These are phyloP conservation scores for Alternaria triticina DNA, from an alignment of 2,329 filamentous ascomycete genomes.

Conservation along the genomic window DNA sequence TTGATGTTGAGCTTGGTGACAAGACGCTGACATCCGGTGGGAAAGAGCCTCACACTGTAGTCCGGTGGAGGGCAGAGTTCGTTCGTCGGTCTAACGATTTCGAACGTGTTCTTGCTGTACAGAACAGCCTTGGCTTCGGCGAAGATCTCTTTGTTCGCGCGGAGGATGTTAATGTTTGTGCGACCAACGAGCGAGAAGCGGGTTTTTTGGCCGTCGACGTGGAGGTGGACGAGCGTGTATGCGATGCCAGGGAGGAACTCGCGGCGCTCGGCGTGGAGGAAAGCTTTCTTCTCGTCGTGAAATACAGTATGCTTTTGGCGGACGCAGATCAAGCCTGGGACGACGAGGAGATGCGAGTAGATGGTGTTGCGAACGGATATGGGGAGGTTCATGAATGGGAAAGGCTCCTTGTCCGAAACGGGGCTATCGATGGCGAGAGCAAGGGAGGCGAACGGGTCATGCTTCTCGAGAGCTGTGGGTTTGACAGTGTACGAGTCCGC, in stretches of 20 bases:
- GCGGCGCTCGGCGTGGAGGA: conserved; percentile 24
- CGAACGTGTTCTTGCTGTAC: conserved; percentile 51
- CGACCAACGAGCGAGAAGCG: conserved; percentile 20
- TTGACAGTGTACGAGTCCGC: not conserved
- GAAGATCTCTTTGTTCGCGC: conserved; percentile 47
- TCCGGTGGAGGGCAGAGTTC: conserved; percentile 29
- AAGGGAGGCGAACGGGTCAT: not conserved
- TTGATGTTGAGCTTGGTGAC: conserved; percentile 29
- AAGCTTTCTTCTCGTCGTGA: conserved; percentile 18
- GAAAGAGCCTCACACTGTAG: conserved; percentile 33
- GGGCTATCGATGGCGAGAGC: not conserved
- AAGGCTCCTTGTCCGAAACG: not conserved
- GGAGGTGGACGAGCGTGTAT: conserved; percentile 23
- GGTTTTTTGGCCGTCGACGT: conserved; percentile 20
- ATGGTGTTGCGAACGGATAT: conserved; percentile 24
- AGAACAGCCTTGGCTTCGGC: conserved; percentile 50
- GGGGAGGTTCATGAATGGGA: conserved; percentile 32
- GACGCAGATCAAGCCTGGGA: conserved; percentile 33
- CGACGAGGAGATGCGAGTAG: conserved; percentile 29
- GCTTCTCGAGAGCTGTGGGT: not conserved
- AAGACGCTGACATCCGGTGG: conserved; percentile 17
- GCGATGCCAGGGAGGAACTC: conserved; percentile 33
- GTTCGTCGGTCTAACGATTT: conserved; percentile 25
- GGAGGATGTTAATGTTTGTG: conserved; percentile 40
- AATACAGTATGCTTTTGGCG: conserved; percentile 33